Evolutionary conservation across 495 filamentous ascomycete genomes (phyloP), one percentile per base, ranked within the genome.

Genomic region (Oidiodendron maius): DNA sequence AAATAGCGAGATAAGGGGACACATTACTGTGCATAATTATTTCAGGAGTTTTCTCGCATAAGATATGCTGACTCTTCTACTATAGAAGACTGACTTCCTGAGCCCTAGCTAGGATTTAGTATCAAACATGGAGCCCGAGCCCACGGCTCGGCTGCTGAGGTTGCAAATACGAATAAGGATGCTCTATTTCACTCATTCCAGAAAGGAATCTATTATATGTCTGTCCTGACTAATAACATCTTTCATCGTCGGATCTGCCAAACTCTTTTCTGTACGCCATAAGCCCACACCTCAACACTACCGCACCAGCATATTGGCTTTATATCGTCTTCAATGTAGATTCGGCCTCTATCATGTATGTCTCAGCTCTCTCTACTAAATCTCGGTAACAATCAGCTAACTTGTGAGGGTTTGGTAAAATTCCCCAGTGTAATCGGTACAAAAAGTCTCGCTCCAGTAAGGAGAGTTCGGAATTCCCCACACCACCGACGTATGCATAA

Each of bases 391-490:
- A 96, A 46, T 91, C 89, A 43, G 83, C 86, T 42, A 96, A 65
- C 6, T 91, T 82, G 61, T 96, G 91, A 6, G 90, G 88, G 55
- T 91, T 84, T 15, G 91, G 91, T 13, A 96, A 89, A 58, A 96
- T 96, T 46, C 83, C 82, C 91, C 91, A 96, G 50, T 95, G 84
- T 25, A 96, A 84, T 50, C 85, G 72, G 62, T 84, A 83, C 37
- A 96, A 62, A 58, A 96, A 95, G 53, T 96, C 91, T 38, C 96
- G 67, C 59, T 96, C 91, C n/a, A 96, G 74, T 53, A 95, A 68
- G 23, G 89, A 89, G 55, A 96, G 67, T 60, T 96, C 91, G 43
- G 78, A 77, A 44, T 94, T 70, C 51, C 81, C 87, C 12, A 96
- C 87, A 44, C 91, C 91, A 0, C 91, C 91, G 1, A 96, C 89